A percentile compares a stretch with the other conserved stretches of the same genome.
These are phyloP conservation scores for Cokeromyces recurvatus DNA, from an alignment of 371 early-diverging fungal genomes.

Conservation along the genomic window DNA sequence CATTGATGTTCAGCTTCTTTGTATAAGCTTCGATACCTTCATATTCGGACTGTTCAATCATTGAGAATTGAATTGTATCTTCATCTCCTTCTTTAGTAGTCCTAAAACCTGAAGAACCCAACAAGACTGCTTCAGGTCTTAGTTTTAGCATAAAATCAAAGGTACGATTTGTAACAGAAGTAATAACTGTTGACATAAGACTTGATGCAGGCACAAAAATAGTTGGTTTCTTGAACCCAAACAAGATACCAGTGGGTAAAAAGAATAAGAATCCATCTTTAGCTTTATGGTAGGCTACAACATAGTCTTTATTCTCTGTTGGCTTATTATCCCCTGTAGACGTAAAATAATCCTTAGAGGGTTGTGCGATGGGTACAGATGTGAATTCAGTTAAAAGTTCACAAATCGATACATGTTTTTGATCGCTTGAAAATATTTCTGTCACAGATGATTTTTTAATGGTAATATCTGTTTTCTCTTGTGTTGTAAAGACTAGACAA, in stretches of 20 bases:
- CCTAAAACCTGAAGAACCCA: slow-evolving; percentile 15
- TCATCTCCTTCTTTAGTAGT: slow-evolving; percentile 16
- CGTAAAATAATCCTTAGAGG: slow-evolving; percentile 11
- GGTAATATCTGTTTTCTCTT: slow-evolving; percentile 26
- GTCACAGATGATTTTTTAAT: background rate
- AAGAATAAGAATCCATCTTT: slow-evolving; percentile 51
- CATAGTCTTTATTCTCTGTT: slow-evolving; percentile 19
- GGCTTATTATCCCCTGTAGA: slow-evolving; percentile 30
- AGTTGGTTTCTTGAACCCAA: slow-evolving; percentile 60
- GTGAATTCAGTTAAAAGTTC: slow-evolving; percentile 13
- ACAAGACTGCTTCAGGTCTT: slow-evolving; percentile 2
- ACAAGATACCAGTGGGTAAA: slow-evolving; percentile 51
- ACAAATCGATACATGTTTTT: slow-evolving; percentile 11
- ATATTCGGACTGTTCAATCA: slow-evolving; percentile 55
- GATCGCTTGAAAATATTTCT: slow-evolving; percentile 2
- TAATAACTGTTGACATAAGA: slow-evolving; percentile 33
- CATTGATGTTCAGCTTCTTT: slow-evolving; percentile 31
- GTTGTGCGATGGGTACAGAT: slow-evolving; percentile 19
- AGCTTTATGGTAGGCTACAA: slow-evolving; percentile 37
- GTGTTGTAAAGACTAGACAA: slow-evolving; percentile 35
- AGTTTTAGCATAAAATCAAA: slow-evolving; percentile 44
- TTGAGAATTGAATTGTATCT: slow-evolving; percentile 41
- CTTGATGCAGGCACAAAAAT: slow-evolving; percentile 37
- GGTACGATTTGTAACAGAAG: slow-evolving; percentile 47
- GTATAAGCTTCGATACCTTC: slow-evolving; percentile 45